Conservation (phyloP, 352 stramenopile species). For the Thraustochytrium sp. region DNA sequence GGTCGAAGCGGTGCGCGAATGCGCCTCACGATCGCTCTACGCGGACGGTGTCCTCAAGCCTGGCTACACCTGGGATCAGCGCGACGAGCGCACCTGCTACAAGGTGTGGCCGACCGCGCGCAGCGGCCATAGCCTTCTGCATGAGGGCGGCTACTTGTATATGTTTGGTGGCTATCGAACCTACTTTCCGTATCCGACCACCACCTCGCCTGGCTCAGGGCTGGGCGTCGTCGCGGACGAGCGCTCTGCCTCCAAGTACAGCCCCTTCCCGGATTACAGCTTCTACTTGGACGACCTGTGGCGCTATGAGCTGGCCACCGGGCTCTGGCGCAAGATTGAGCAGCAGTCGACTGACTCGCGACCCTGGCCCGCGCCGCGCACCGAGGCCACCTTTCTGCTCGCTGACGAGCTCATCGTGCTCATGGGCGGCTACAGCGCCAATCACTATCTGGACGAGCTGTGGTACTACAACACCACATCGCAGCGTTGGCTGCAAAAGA, state of each 20-base stretch:
- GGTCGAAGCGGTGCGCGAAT: constrained; percentile 54
- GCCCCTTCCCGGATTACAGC: constrained; percentile 78
- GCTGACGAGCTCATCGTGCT: constrained; percentile 67
- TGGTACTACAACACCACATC: constrained; percentile 90
- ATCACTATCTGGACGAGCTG: constrained; percentile 87
- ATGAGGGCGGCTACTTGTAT: constrained; percentile 68
- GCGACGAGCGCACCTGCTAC: constrained; percentile 67
- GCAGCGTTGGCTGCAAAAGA: constrained; percentile 78
- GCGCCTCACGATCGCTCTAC: constrained; percentile 65
- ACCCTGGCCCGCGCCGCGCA: constrained; percentile 50
- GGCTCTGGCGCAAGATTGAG: constrained; percentile 69
- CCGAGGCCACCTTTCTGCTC: constrained; percentile 72
- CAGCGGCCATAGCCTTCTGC: constrained; percentile 70
- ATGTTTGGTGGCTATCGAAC: constrained; percentile 88
- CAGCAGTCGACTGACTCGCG: neutral
- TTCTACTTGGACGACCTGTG: constrained; percentile 90
- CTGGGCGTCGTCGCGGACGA: constrained; percentile 45
- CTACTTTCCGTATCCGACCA: constrained; percentile 86
- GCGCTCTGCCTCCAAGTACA: constrained; percentile 55
- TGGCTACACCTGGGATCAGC: constrained; percentile 59
- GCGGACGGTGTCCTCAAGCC: constrained; percentile 60
- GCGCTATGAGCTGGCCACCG: constrained; percentile 78
- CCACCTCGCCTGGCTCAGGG: constrained; percentile 44
- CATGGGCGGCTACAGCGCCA: constrained; percentile 84
- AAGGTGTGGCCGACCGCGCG: constrained; percentile 76